These are phyloP conservation scores for Funneliformis mosseae DNA, from an alignment of 192 early-diverging fungal species.

Conservation along the genomic window DNA sequence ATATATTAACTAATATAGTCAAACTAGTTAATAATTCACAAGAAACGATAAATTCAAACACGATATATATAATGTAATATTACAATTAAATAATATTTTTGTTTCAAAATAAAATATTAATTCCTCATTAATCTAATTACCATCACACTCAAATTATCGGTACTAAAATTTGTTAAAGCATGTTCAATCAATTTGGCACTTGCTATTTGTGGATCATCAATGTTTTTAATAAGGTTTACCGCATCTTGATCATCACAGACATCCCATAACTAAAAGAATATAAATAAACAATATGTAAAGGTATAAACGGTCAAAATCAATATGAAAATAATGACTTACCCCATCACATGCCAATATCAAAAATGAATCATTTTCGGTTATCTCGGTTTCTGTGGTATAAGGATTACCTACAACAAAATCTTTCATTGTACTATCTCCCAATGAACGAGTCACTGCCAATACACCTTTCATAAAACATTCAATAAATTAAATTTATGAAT, in stretches of 20 bases:
- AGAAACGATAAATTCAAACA: too few species aligned
- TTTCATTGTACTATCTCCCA: constrained; percentile 97
- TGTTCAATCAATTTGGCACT: constrained; percentile 79
- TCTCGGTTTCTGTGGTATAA: constrained; percentile 90
- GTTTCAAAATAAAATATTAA: background rate
- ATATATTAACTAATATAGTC: too few species aligned
- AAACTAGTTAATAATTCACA: too few species aligned
- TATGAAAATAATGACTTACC: constrained; percentile 53
- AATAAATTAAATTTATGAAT: background rate
- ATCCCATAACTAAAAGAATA: constrained; percentile 83
- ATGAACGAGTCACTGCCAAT: constrained; percentile 91
- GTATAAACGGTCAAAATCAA: background rate
- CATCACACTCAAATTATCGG: constrained; percentile 94
- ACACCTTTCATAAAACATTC: constrained; percentile 59
- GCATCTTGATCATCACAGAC: constrained; percentile 95
- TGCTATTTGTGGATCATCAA: constrained; percentile 74
- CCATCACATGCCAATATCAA: constrained; percentile 98
- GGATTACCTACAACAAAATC: constrained; percentile 95
- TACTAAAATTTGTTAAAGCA: constrained; percentile 90
- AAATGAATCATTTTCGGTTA: constrained; percentile 72
- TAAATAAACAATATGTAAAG: background rate
- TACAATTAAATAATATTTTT: too few species aligned
- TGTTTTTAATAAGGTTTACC: constrained; percentile 80
- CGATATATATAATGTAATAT: too few species aligned
- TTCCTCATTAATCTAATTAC: constrained; percentile 62